phyloP scores from a whole-genome alignment of 345 rosid species.

The Diplotaxis tenuifolia region DNA sequence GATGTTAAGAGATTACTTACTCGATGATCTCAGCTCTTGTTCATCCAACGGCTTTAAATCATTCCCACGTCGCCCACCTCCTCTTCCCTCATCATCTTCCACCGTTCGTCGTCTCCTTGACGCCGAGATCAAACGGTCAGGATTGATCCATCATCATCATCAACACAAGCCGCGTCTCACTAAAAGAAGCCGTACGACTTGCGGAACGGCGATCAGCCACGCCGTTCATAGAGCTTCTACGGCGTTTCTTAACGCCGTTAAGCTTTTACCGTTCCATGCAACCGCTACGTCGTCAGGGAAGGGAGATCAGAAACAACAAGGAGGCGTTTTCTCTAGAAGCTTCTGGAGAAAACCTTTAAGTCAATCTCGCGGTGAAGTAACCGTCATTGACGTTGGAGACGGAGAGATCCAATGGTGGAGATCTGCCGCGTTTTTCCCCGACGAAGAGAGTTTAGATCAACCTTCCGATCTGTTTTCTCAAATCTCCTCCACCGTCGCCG shows the following conservation, averaged over 20 bases:
- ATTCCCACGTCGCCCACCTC: slow-evolving; percentile 60
- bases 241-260: slow-evolving; percentile 63
- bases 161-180: slow-evolving; percentile 32
- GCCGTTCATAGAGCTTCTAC: slow-evolving; percentile 61
- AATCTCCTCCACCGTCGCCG: neutral
- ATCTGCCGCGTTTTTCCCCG: slow-evolving; percentile 46
- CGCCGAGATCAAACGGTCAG: slow-evolving; percentile 53
- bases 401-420: slow-evolving; percentile 50
- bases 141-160: slow-evolving; percentile 8
- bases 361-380: slow-evolving; percentile 17
- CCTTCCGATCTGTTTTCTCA: slow-evolving; percentile 36
- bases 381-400: neutral
- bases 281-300: slow-evolving; percentile 21
- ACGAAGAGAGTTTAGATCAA: slow-evolving; percentile 38
- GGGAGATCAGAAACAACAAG: slow-evolving; percentile 4
- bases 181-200: slow-evolving; percentile 36
- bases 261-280: slow-evolving; percentile 52
- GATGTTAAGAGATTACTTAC: slow-evolving; percentile 75
- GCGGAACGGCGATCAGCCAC: slow-evolving; percentile 43
- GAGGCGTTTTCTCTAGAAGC: slow-evolving; percentile 53
- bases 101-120: slow-evolving; percentile 69
- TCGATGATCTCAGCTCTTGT: slow-evolving; percentile 77
- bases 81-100: slow-evolving; percentile 43
- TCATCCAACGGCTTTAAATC: slow-evolving; percentile 91
- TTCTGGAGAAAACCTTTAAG: slow-evolving; percentile 49